Base-by-base conservation (phyloP, 139 green algal genomes). In the Chlamydomonas eustigma region DNA sequence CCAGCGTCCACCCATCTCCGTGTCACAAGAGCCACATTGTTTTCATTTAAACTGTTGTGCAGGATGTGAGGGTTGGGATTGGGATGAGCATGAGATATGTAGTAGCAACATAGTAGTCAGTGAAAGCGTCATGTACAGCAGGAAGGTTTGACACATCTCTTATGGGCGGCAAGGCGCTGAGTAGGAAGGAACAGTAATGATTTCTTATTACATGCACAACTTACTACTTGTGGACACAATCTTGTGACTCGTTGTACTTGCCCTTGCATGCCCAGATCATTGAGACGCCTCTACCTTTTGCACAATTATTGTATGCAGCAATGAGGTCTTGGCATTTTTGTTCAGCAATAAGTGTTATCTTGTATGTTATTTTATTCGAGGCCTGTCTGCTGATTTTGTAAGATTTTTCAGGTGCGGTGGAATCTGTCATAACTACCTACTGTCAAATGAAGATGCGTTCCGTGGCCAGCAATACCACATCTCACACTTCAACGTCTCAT, bases 11-110 rank as follows among this genome's bases (percentile, higher is more conserved):
- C 66, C 79, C 79, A 84, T 4, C 74, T 50, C 4, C 39, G 68
- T 8, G 71, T 70, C 25, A 84, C 68, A 51, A 78, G 25, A 3
- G 70, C 67, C 3, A 78, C 6, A 37, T 80, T 80, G 8, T 30
- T n/a, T 0, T 84, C 67, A 33, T 84, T 84, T 52, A 84, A 8
- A n/a, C 71, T 76, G 71, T 39, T n/a, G 31, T 31, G n/a, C n/a
- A n/a, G n/a, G n/a, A n/a, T n/a, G n/a, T n/a, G n/a, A n/a, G n/a
- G n/a, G n/a, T n/a, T 12, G 34, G 63, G 63, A 6, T n/a, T n/a
- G 28, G 28, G 66, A 51, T 58, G 12, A 51, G 28, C 33, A 35
- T 74, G 12, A 28, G 22, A 35, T 51, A 35, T 71, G 63, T 71
- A 28, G 50, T 63, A 24, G 22, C 50, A 63, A 24, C 22, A 18